Base-by-base conservation (phyloP, 805 yeast genomes). In the Nakazawaea molendinolei region DNA sequence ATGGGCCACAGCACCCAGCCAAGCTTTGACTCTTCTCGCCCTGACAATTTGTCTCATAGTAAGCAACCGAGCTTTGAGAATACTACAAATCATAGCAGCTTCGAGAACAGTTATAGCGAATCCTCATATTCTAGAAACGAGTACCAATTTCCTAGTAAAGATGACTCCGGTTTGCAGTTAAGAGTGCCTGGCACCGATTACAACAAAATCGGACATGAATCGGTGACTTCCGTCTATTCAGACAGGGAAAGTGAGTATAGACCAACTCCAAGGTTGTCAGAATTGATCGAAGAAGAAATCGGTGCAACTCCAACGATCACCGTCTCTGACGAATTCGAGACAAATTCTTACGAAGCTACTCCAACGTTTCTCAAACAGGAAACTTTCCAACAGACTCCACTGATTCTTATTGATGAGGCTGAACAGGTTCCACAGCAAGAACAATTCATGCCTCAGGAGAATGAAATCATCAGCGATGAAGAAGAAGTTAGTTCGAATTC, bases 271-370 rank as follows among this genome's bases (percentile, higher is more conserved):
- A 10, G 38, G 7, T 24, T 35, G 5, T 29, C 34, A 5, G 30
- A 35, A 13, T 29, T 35, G 23, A 29, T 30, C 22, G 38, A 35
- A 19, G 34, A 35, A 23, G 38, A 35, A 29, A n/a, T 35, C 18
- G 38, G 38, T 12, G 38, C 33, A 3, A 2, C 33, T 22, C 38
- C 38, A 18, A 28, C 15, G 12, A 5, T 26, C 5, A 6, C 8
- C 13, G 23, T 22, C 15, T 21, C 23, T 10, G 23, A 16, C 23
- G 33, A 34, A 10, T 22, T 10, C 9, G 38, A 29, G 13, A 23
- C 16, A 7, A 27, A 36, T 14, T 25, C 25, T 19, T 23, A 23
- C 16, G 33, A 30, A 16, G 34, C 31, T 12, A 14, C 31, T n/a
- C 33, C 29, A 19, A 19, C 7, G 7, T 15, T 23, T 8, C 13